Evolutionary conservation across 257 asterid genomes (phyloP).

Genomic region (Jasminum sambac): DNA sequence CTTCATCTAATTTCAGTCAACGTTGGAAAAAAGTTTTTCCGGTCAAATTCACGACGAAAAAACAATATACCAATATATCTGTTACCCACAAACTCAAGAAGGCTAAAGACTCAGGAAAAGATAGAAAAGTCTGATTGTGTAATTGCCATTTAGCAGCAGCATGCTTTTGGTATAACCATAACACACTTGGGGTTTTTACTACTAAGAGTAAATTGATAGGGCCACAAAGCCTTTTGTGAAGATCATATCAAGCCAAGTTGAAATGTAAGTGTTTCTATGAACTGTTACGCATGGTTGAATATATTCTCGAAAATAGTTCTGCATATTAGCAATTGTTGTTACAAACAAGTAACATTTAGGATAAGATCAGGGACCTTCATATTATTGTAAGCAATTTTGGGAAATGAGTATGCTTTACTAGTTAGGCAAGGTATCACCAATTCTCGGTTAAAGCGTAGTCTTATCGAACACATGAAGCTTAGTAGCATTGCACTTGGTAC

Average conservation of each 20-base stretch:
- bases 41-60: no score
- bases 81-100: conserved; percentile 34
- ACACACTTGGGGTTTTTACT: conserved; percentile 22
- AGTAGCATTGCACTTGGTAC: background rate
- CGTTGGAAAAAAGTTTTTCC: no score
- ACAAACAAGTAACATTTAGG: conserved; percentile 1
- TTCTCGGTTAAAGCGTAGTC: no score
- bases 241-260: conserved; percentile 31
- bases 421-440: conserved; percentile 9
- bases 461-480: background rate
- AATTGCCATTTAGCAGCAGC: conserved; percentile 22
- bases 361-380: background rate
- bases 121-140: background rate
- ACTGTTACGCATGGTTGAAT: conserved; percentile 34
- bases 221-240: conserved; percentile 27
- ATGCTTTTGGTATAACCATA: conserved; percentile 19
- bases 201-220: conserved; percentile 33
- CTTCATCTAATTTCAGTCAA: no score
- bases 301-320: conserved; percentile 17
- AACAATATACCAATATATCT: conserved; percentile 1
- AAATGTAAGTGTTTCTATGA: conserved; percentile 36
- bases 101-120: conserved; percentile 9
- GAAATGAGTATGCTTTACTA: background rate
- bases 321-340: conserved; percentile 29
- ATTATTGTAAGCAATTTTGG: background rate